Evolutionary conservation across 331 rosid genomes (phyloP).

Genomic region (Erythrophleum ivorense): DNA sequence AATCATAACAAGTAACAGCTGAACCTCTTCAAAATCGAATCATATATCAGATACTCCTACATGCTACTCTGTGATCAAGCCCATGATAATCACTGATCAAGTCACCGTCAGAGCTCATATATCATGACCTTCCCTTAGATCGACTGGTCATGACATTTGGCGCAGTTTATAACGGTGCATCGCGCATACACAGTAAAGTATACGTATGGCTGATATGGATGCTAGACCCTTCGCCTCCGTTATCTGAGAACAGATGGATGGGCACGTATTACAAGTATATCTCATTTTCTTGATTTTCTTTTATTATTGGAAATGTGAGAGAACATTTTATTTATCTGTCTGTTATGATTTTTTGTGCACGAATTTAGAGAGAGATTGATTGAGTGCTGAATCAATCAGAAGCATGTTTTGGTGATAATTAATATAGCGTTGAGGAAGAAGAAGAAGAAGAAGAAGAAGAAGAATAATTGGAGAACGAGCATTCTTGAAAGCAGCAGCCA

Average conservation of each 20-base stretch:
- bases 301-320: neutral
- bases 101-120: constrained; percentile 15
- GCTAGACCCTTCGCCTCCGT: constrained; percentile 14
- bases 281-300: neutral
- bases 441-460: too few species aligned
- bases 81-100: constrained; percentile 2
- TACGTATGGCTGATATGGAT: constrained; percentile 31
- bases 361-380: constrained; percentile 32
- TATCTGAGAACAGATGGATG: neutral
- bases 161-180: too few species aligned
- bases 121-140: neutral
- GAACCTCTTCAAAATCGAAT: neutral
- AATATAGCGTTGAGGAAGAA: constrained; percentile 18
- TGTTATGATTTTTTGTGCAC: constrained; percentile 8
- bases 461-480: constrained; percentile 1
- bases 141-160: neutral
- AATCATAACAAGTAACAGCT: neutral
- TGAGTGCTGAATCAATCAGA: constrained; percentile 31
- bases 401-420: constrained; percentile 35
- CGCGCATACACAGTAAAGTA: neutral
- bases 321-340: neutral
- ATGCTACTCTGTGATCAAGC: neutral
- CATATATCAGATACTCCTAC: neutral
- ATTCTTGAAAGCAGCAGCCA: constrained; percentile 35
- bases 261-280: constrained; percentile 16